phyloP scores from a whole-genome alignment of 495 filamentous ascomycete species.

The Emericellopsis terricola region DNA sequence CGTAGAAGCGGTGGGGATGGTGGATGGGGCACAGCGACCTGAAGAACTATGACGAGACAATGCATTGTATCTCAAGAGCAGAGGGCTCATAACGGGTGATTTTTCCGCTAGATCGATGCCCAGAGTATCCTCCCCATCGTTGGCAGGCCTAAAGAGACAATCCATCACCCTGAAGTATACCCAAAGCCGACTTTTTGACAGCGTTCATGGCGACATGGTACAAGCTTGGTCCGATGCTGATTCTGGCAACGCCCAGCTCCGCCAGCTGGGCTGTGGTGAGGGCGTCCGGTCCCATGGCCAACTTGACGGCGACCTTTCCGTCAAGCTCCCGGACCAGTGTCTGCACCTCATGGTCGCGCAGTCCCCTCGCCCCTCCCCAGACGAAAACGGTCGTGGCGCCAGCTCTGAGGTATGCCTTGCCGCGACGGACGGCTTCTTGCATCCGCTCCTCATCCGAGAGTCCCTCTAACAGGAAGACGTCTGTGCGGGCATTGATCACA shows the following conservation, averaged over 20 bases:
- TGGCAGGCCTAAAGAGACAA: too few relatives aligned
- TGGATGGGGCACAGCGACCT: too few relatives aligned
- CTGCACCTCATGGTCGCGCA: conserved; percentile 15
- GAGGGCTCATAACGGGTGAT: too few relatives aligned
- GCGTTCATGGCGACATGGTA: conserved; percentile 6
- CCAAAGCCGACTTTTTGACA: conserved; percentile 4
- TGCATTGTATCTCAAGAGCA: too few relatives aligned
- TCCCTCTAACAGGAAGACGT: conserved; percentile 11
- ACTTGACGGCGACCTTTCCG: conserved; percentile 19
- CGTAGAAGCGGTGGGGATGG: too few relatives aligned
- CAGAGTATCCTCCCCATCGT: too few relatives aligned
- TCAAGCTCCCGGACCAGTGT: conserved; percentile 12
- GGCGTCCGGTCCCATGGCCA: conserved; percentile 1
- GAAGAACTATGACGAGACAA: too few relatives aligned
- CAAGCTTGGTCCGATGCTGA: conserved; percentile 16
- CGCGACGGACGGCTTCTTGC: conserved; percentile 20
- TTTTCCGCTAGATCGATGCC: too few relatives aligned
- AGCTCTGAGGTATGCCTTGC: conserved; percentile 22
- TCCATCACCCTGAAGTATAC: conserved; percentile 1
- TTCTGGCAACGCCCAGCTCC: conserved; percentile 23
- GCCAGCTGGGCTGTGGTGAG: conserved; percentile 17
- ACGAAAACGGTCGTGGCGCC: conserved; percentile 28
- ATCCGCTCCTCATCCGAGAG: conserved; percentile 2
- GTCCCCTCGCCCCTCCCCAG: conserved; percentile 21
- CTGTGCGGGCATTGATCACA: conserved; percentile 28